Conservation (phyloP, 2,329 filamentous ascomycete genomes). For the Tolypocladium endophyticum region DNA sequence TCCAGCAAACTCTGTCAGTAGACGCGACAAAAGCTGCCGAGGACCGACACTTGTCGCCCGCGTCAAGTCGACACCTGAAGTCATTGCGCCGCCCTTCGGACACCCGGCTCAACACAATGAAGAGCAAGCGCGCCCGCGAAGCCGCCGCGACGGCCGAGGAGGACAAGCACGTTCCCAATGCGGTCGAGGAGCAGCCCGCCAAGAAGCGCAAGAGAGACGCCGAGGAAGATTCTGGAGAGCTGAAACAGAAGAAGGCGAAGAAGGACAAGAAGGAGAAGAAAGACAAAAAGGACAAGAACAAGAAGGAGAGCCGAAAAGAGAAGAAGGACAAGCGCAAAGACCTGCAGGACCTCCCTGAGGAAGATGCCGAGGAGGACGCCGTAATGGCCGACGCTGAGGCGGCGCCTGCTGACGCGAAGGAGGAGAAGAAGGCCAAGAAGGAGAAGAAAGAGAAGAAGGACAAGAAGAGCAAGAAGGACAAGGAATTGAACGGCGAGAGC, state of each 20-base stretch:
- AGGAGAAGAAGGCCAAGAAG: conserved; percentile 9
- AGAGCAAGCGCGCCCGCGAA: conserved; percentile 29
- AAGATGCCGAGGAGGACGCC: conserved; percentile 14
- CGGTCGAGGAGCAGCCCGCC: conserved; percentile 12
- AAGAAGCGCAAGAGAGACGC: conserved; percentile 27
- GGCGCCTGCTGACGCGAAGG: conserved; percentile 6
- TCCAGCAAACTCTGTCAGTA: conserved; percentile 1
- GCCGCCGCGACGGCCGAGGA: conserved; percentile 17
- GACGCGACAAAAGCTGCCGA: not conserved
- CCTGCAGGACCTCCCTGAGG: conserved; percentile 24
- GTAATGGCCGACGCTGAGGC: conserved; percentile 8
- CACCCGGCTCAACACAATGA: conserved; percentile 14
- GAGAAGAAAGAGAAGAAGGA: conserved; percentile 8
- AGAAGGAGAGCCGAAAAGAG: conserved; percentile 23
- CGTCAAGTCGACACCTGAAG: not conserved
- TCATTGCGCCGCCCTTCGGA: not conserved
- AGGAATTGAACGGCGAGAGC: conserved; percentile 8
- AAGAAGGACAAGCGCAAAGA: conserved; percentile 30
- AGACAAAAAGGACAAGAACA: conserved; percentile 20
- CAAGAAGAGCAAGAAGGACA: conserved; percentile 7
- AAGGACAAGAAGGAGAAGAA: conserved; percentile 21
- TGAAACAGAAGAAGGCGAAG: conserved; percentile 19
- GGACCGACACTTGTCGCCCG: not conserved
- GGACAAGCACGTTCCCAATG: conserved; percentile 12
- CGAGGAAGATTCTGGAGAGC: conserved; percentile 12